Base-by-base conservation (phyloP, 1,139 yeast genomes). In the Chernovozyma aurita region DNA sequence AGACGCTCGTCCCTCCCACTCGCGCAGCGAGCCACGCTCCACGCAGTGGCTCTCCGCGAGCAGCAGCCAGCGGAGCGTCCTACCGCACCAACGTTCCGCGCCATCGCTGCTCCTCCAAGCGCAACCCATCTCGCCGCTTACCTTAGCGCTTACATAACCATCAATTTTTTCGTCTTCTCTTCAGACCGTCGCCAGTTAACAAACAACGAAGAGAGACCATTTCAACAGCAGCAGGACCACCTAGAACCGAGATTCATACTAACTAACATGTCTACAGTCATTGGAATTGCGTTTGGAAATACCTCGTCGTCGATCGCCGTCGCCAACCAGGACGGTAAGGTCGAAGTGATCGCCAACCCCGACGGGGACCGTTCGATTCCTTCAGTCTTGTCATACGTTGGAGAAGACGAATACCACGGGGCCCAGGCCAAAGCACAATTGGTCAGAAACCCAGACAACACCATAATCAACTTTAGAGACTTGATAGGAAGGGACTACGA, bases 311-410 rank as follows among this genome's bases (percentile, higher is more conserved):
- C 97, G 46, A 88, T 92, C 61, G 97, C 97, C 31, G 85, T 85
- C 57, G 88, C 90, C 48, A 78, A 83, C 39, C 66, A 72, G 55
- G 97, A 90, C 52, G 95, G 95, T 41, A 86, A 85, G 61, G 95
- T 88, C 43, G 97, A 92, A 57, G 95, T 92, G 47, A 92, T 92
- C 61, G 98, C 98, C 50, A 92, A 92, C 77, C 97, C 95, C 51
- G 98, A 92, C 58, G 99, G 99, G 61, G 98, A 94, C 66, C 88
- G 98, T 70, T 77, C 94, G 43, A 92, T 92, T 57, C 96, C 97
- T 45, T 85, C 97, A 18, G 85, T 85, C 39, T 73, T 92, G 46
- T 82, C 97, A 13, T 92, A 90, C 61, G 88, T 88, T 43, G 96
- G 95, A 45, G 82, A 76, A 38, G 97, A 92, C 60, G 98, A 92